Evolutionary conservation across 495 filamentous ascomycete species (phyloP).

Genomic region (Bryoglossum gracile): DNA sequence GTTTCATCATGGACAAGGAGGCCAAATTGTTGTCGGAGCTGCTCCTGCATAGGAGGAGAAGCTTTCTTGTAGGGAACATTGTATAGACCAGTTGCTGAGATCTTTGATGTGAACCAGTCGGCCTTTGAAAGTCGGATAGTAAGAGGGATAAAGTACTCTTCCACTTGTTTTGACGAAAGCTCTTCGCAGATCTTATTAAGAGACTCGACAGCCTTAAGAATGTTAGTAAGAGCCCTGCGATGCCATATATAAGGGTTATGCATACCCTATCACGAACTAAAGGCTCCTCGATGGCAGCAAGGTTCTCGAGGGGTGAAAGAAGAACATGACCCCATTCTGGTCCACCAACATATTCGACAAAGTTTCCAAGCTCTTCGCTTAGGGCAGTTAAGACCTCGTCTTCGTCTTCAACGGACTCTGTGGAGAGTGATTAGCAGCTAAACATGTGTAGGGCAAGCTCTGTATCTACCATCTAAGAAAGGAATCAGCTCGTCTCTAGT

Average conservation of each 20-base stretch:
- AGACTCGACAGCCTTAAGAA: slow-evolving; percentile 82
- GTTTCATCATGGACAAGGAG: slow-evolving; percentile 95
- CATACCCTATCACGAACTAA: slow-evolving; percentile 92
- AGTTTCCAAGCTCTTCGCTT: slow-evolving; percentile 90
- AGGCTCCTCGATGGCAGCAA: slow-evolving; percentile 96
- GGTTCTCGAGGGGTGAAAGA: slow-evolving; percentile 92
- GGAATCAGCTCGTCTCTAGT: slow-evolving; percentile 97
- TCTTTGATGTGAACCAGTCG: slow-evolving; percentile 99
- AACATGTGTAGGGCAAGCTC: neutral
- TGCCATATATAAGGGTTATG: neutral
- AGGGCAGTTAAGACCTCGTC: slow-evolving; percentile 96
- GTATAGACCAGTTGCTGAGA: slow-evolving; percentile 93
- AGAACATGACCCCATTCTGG: slow-evolving; percentile 92
- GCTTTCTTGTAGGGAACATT: slow-evolving; percentile 87
- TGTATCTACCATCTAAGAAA: slow-evolving; percentile 78
- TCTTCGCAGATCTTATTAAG: slow-evolving; percentile 97
- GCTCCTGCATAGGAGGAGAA: slow-evolving; percentile 74
- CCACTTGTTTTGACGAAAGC: slow-evolving; percentile 83
- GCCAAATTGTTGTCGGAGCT: slow-evolving; percentile 80
- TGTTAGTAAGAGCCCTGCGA: slow-evolving; percentile 12
- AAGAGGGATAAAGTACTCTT: slow-evolving; percentile 93
- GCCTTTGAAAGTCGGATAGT: slow-evolving; percentile 93
- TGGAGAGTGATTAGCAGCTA: slow-evolving; percentile 6
- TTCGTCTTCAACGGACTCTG: slow-evolving; percentile 98
- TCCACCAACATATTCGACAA: slow-evolving; percentile 96